Conservation (phyloP, 495 filamentous ascomycete genomes). For the Neurospora sp. region DNA sequence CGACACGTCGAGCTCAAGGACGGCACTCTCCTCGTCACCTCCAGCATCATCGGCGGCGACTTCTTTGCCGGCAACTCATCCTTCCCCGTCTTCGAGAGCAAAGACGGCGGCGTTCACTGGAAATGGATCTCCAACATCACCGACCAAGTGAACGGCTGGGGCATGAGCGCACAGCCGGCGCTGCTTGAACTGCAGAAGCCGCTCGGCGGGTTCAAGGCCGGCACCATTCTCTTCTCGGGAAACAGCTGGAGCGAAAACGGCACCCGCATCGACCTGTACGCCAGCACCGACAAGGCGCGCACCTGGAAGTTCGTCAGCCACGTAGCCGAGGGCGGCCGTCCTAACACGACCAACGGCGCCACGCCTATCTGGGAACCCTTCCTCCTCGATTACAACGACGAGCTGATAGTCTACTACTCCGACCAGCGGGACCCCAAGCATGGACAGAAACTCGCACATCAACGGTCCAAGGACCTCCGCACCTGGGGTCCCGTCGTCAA, state of each 20-base stretch:
- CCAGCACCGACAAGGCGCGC: slow-evolving; percentile 43
- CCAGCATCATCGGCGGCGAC: slow-evolving; percentile 56
- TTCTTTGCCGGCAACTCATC: slow-evolving; percentile 48
- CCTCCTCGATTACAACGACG: slow-evolving; percentile 42
- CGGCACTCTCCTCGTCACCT: slow-evolving; percentile 50
- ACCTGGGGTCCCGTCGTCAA: slow-evolving; percentile 50
- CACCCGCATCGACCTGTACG: slow-evolving; percentile 62
- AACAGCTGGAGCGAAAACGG: slow-evolving; percentile 43
- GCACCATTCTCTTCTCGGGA: slow-evolving; percentile 53
- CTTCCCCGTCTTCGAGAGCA: slow-evolving; percentile 57
- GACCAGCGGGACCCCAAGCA: slow-evolving; percentile 56
- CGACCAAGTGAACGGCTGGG: slow-evolving; percentile 53
- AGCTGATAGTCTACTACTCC: slow-evolving; percentile 56
- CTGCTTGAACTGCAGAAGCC: slow-evolving; percentile 48
- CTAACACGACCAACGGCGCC: slow-evolving; percentile 48
- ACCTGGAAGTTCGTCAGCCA: slow-evolving; percentile 59
- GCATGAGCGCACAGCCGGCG: slow-evolving; percentile 58
- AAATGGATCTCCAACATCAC: slow-evolving; percentile 47
- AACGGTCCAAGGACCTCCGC: slow-evolving; percentile 44
- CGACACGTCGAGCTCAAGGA: slow-evolving; percentile 39
- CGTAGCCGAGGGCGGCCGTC: slow-evolving; percentile 53
- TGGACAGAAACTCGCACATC: slow-evolving; percentile 58
- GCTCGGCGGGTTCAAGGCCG: slow-evolving; percentile 45
- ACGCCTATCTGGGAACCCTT: slow-evolving; percentile 67
- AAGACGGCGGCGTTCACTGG: slow-evolving; percentile 53